Percentiles rank a stretch among this genome's conserved stretches.
Conservation (phyloP, 805 yeast species). For the Blastobotrys chiropterorum region DNA sequence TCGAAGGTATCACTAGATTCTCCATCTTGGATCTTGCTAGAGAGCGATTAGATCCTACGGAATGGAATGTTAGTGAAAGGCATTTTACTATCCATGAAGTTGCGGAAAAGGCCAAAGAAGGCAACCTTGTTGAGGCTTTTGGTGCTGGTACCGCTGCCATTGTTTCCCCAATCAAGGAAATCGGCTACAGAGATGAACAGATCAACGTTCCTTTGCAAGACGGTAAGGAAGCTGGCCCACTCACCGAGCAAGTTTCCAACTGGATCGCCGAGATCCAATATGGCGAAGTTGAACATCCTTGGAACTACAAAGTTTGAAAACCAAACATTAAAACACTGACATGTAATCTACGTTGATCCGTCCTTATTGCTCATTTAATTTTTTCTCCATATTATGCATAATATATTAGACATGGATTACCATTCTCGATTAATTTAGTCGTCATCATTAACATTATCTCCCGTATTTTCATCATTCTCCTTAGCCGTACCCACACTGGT, state of each 20-base stretch:
- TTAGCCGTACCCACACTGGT: too few relatives aligned
- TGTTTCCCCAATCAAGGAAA: constrained; percentile 42
- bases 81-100: constrained; percentile 43
- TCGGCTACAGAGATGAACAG: constrained; percentile 56
- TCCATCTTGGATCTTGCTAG: constrained; percentile 38
- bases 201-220: constrained; percentile 68
- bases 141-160: constrained; percentile 51
- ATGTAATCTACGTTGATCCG: too few relatives aligned
- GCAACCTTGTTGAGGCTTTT: constrained; percentile 47
- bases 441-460: too few relatives aligned
- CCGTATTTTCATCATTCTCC: too few relatives aligned
- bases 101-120: constrained; percentile 39
- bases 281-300: constrained; percentile 65
- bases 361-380: too few relatives aligned
- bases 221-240: constrained; percentile 58
- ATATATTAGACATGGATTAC: too few relatives aligned
- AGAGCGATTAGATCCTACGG: constrained; percentile 34
- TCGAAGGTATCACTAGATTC: constrained; percentile 49
- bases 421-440: too few relatives aligned
- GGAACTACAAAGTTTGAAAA: constrained; percentile 9
- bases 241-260: constrained; percentile 48
- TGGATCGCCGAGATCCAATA: constrained; percentile 76
- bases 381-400: too few relatives aligned
- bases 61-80: constrained; percentile 37
- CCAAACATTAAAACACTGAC: too few relatives aligned